Conservation (phyloP, 257 asterid species). For the Lycium barbarum region DNA sequence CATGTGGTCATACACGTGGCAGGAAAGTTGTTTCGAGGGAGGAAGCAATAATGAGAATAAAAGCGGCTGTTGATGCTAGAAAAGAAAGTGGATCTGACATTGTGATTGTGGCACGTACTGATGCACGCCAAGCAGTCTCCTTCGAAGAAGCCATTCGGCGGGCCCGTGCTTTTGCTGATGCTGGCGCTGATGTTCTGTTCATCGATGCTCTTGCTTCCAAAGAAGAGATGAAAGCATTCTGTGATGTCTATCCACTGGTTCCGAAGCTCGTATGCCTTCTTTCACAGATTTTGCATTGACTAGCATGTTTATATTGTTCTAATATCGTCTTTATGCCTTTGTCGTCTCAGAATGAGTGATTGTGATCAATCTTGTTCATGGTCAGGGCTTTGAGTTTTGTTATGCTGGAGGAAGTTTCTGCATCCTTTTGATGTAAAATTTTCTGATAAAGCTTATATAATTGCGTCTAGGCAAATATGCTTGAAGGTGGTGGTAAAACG, state of each 20-base stretch:
- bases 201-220: slow-evolving; percentile 92
- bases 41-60: slow-evolving; percentile 80
- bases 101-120: slow-evolving; percentile 94
- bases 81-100: slow-evolving; percentile 89
- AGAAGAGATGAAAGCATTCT: slow-evolving; percentile 90
- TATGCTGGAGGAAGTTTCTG: background rate
- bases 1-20: slow-evolving; percentile 95
- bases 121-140: slow-evolving; percentile 94
- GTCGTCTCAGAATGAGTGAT: background rate
- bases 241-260: slow-evolving; percentile 72
- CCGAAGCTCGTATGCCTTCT: slow-evolving; percentile 79
- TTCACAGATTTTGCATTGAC: background rate
- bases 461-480: slow-evolving; percentile 84
- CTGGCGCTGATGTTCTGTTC: slow-evolving; percentile 90
- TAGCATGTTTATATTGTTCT: slow-evolving; percentile 20
- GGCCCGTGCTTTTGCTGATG: slow-evolving; percentile 77
- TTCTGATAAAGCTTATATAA: slow-evolving; percentile 35
- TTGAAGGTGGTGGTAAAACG: slow-evolving; percentile 97
- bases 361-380: background rate
- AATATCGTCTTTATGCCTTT: background rate
- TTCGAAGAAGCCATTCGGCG: slow-evolving; percentile 91
- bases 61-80: slow-evolving; percentile 95
- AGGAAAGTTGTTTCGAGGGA: slow-evolving; percentile 88
- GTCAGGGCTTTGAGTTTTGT: background rate
- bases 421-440: background rate